Evolutionary conservation across 1,139 yeast species (phyloP).

Genomic region (Hansenula lynferdii): DNA sequence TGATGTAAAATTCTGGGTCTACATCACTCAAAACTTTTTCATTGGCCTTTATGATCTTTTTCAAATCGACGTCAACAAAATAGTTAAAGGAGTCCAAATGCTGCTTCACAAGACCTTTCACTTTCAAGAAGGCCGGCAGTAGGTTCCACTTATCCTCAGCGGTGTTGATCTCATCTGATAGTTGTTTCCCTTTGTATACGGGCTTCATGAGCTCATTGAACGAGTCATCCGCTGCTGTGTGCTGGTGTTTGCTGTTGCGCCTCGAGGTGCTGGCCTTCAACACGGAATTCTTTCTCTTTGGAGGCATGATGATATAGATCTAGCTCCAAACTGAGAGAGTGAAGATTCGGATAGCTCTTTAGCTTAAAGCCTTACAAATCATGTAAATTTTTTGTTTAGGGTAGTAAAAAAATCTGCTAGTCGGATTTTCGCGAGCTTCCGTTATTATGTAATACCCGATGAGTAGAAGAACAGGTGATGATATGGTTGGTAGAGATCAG

Average conservation of each 20-base stretch:
- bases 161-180: slow-evolving; percentile 85
- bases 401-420: neutral
- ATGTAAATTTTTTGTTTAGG: slow-evolving; percentile 1
- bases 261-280: slow-evolving; percentile 3
- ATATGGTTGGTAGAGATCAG: too few relatives aligned
- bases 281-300: slow-evolving; percentile 19
- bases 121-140: slow-evolving; percentile 90
- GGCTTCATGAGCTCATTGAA: slow-evolving; percentile 78
- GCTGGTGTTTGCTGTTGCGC: slow-evolving; percentile 9
- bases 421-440: neutral
- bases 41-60: slow-evolving; percentile 88
- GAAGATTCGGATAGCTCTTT: too few relatives aligned
- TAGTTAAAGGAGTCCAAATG: slow-evolving; percentile 96
- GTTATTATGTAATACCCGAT: too few relatives aligned
- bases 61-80: slow-evolving; percentile 89
- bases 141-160: slow-evolving; percentile 96
- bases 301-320: too few relatives aligned
- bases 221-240: slow-evolving; percentile 35
- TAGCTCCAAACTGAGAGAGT: too few relatives aligned
- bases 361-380: slow-evolving; percentile 4
- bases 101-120: slow-evolving; percentile 94
- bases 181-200: slow-evolving; percentile 75
- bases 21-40: slow-evolving; percentile 88
- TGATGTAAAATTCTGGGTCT: slow-evolving; percentile 92
- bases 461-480: too few relatives aligned